Conservation (phyloP, 805 yeast genomes). For the Metschnikowia orientalis region DNA sequence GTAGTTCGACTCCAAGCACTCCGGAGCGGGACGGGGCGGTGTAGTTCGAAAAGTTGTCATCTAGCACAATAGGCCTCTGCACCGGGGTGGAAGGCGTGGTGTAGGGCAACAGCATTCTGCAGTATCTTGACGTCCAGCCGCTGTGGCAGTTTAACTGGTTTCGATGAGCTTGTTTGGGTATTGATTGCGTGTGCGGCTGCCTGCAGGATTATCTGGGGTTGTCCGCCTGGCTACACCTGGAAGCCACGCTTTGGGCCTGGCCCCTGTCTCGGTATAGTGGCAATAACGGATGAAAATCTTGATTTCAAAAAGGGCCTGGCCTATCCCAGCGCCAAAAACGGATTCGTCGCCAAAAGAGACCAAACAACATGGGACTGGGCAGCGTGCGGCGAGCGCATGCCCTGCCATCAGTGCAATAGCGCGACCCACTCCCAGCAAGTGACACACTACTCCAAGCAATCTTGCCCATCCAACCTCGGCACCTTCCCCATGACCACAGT, state of each 20-base stretch:
- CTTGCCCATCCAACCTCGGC: neutral
- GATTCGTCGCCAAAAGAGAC: too few species aligned
- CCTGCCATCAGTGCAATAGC: too few species aligned
- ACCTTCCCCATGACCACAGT: conserved; percentile 10
- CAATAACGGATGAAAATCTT: too few species aligned
- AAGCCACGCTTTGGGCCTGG: too few species aligned
- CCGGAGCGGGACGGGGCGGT: conserved; percentile 12
- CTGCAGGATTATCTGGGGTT: conserved; percentile 7
- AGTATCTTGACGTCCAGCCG: neutral
- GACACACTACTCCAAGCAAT: conserved; percentile 1
- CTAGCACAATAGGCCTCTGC: conserved; percentile 6
- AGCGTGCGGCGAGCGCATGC: too few species aligned
- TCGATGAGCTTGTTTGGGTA: conserved; percentile 7
- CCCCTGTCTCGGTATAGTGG: too few species aligned
- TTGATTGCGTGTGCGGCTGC: conserved; percentile 3
- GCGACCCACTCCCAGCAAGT: too few species aligned
- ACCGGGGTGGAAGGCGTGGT: conserved; percentile 22
- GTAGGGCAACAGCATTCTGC: conserved; percentile 12
- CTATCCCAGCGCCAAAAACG: too few species aligned
- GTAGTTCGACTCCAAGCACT: conserved; percentile 17
- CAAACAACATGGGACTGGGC: too few species aligned
- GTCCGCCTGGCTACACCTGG: too few species aligned
- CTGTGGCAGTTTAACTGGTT: neutral
- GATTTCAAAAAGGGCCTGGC: too few species aligned
- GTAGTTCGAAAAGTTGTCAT: conserved; percentile 9